Evolutionary conservation across 208 protist species (phyloP), one percentile per base, ranked within the genome.

Genomic region (Wallacemonas sp.): DNA sequence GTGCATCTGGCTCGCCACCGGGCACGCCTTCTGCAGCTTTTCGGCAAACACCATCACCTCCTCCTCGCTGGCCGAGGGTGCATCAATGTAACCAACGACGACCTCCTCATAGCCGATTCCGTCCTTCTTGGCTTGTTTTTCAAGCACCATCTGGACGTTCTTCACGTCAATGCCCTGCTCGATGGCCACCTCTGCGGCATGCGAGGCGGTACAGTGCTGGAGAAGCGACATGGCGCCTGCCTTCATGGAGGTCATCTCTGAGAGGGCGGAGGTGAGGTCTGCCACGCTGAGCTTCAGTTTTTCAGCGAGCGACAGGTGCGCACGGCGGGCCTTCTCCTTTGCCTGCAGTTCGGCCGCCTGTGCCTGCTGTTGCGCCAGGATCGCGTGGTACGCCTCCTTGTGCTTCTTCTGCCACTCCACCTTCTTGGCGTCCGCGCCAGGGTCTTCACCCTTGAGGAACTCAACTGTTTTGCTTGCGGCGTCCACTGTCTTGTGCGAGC

Each of bases 21-120:
- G 84, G 44, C 89, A 95, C 12, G 77, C 76, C 63, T 86, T 91
- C 27, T 89, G 73, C 42, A 95, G 62, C 41, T 79, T 78, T 46
- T 83, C 73, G 3, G 86, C 85, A 73, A 92, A 95, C 19, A 63
- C 79, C 74, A 84, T 79, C 54, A 93, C 76, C 66, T 95, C 82
- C 64, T 85, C 86, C 17, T 78, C 70, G 0, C 79, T 79, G 0
- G 81, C 83, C 5, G 54, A 44, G 3, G 89, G 89, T 3, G 89
- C 89, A 33, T 92, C 86, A 54, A 95, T 95, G 74, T 92, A 92
- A 52, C 89, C 89, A 4, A 95, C 86, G 1, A 95, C 81, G 2
- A 89, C 76, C 21, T 71, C 66, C 22, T 89, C 81, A n/a, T 76
- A 60, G 15, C 71, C 77, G 1, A 90, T 69, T n/a, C 44, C 37